phyloP scores from a whole-genome alignment of 148 eudicot species.

The Nepenthes gracilis region DNA sequence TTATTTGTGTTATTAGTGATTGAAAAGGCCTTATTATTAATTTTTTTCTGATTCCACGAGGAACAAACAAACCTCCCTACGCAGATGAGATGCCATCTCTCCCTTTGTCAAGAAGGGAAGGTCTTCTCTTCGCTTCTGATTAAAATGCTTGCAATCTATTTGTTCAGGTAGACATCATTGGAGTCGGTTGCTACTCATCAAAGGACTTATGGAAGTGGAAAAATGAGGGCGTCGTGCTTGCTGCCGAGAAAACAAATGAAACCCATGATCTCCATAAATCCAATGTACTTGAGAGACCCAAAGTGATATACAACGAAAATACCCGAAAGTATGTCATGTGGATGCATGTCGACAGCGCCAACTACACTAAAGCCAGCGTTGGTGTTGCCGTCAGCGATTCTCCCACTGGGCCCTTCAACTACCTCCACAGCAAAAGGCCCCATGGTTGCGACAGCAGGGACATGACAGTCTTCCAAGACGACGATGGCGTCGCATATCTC shows the following conservation, averaged over 20 bases:
- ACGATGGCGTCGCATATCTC: constrained; percentile 68
- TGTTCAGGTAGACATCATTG: constrained; percentile 79
- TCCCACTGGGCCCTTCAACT: constrained; percentile 79
- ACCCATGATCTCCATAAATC: constrained; percentile 81
- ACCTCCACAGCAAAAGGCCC: constrained; percentile 73
- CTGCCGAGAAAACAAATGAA: constrained; percentile 69
- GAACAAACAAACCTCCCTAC: too few relatives aligned
- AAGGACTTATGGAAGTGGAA: constrained; percentile 97
- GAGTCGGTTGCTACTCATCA: constrained; percentile 96
- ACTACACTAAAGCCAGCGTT: constrained; percentile 84
- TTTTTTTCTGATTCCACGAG: too few relatives aligned
- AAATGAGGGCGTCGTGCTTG: constrained; percentile 81
- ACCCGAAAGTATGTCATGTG: constrained; percentile 89
- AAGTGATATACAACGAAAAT: constrained; percentile 65
- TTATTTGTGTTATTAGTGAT: too few relatives aligned
- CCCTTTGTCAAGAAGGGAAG: too few relatives aligned
- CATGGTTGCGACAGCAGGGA: constrained; percentile 88
- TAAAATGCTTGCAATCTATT: too few relatives aligned
- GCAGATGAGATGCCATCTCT: too few relatives aligned
- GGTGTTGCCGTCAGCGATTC: constrained; percentile 72
- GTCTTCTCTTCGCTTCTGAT: too few relatives aligned
- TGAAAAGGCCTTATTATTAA: too few relatives aligned
- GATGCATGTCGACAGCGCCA: constrained; percentile 92
- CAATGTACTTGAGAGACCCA: constrained; percentile 91
- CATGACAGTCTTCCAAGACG: constrained; percentile 89